Evolutionary conservation across 2,329 filamentous ascomycete species (phyloP).

Genomic region (Aspergillus terreus): DNA sequence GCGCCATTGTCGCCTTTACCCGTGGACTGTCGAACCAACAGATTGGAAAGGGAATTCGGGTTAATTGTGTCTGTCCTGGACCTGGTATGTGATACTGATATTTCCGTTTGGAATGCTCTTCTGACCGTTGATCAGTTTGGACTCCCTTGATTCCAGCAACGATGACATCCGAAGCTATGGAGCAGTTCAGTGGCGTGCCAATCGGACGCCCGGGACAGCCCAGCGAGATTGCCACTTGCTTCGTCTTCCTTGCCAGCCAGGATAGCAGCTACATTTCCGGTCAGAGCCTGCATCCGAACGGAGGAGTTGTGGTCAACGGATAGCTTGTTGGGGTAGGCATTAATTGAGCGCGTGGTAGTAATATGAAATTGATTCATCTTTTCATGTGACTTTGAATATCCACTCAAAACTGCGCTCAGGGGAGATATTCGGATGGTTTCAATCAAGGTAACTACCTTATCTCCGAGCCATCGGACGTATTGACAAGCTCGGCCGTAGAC

Average conservation of each 20-base stretch:
- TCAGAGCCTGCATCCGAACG: slow-evolving; percentile 65
- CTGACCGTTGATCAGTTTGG: slow-evolving; percentile 53
- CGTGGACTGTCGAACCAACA: slow-evolving; percentile 73
- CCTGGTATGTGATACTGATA: slow-evolving; percentile 43
- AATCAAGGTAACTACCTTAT: no score
- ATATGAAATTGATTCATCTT: no score
- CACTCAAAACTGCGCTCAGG: no score
- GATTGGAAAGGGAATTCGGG: slow-evolving; percentile 66
- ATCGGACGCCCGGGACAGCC: slow-evolving; percentile 77
- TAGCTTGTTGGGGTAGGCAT: slow-evolving; percentile 16
- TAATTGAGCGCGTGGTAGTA: not conserved
- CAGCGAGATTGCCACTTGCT: slow-evolving; percentile 75
- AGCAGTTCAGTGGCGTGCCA: slow-evolving; percentile 66
- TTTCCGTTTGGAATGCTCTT: not conserved
- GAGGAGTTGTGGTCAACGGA: slow-evolving; percentile 53
- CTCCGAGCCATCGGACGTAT: no score
- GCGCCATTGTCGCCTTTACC: slow-evolving; percentile 75
- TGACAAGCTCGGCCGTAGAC: no score
- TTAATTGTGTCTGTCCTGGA: slow-evolving; percentile 73
- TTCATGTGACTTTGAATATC: no score
- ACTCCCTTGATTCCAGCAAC: slow-evolving; percentile 71
- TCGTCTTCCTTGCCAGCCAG: slow-evolving; percentile 72
- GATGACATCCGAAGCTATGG: slow-evolving; percentile 66
- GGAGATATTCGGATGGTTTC: no score
- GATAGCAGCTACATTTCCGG: slow-evolving; percentile 73